Evolutionary conservation across 345 rosid genomes (phyloP).

Genomic region (Microthlaspi erraticum): DNA sequence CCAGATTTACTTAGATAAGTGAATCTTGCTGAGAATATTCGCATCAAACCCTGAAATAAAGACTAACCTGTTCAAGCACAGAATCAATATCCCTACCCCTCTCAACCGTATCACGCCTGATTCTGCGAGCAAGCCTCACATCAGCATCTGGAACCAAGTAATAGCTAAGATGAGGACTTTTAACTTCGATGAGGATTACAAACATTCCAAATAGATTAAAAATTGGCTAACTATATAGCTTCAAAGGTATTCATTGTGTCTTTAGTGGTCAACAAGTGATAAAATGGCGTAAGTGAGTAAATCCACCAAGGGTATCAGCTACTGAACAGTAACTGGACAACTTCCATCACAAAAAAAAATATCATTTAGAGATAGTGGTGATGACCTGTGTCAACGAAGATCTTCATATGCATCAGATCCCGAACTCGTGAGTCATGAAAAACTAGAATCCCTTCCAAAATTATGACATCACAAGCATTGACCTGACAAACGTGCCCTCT

Average conservation of each 20-base stretch:
- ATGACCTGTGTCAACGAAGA: slow-evolving; percentile 95
- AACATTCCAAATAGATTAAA: neutral
- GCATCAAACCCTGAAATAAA: slow-evolving; percentile 25
- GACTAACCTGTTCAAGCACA: slow-evolving; percentile 94
- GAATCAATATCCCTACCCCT: slow-evolving; percentile 95
- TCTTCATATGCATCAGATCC: slow-evolving; percentile 94
- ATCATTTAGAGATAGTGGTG: slow-evolving; percentile 11
- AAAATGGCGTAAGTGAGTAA: slow-evolving; percentile 5
- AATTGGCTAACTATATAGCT: slow-evolving; percentile 12
- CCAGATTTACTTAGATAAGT: slow-evolving; percentile 5
- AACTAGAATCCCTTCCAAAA: slow-evolving; percentile 95
- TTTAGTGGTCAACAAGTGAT: neutral
- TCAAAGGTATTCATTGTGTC: neutral
- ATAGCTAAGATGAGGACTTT: slow-evolving; percentile 38
- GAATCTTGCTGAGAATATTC: neutral
- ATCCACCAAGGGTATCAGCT: slow-evolving; percentile 19
- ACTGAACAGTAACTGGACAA: slow-evolving; percentile 23
- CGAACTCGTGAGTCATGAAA: slow-evolving; percentile 94
- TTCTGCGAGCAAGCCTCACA: slow-evolving; percentile 99
- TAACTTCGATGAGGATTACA: slow-evolving; percentile 1
- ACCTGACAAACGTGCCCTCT: slow-evolving; percentile 56
- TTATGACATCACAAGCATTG: slow-evolving; percentile 97
- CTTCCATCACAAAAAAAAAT: slow-evolving; percentile 21
- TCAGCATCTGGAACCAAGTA: slow-evolving; percentile 82
- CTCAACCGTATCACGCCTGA: slow-evolving; percentile 95